These are phyloP conservation scores for Arachis hypogaea DNA, from an alignment of 306 rosid species.

Conservation along the genomic window DNA sequence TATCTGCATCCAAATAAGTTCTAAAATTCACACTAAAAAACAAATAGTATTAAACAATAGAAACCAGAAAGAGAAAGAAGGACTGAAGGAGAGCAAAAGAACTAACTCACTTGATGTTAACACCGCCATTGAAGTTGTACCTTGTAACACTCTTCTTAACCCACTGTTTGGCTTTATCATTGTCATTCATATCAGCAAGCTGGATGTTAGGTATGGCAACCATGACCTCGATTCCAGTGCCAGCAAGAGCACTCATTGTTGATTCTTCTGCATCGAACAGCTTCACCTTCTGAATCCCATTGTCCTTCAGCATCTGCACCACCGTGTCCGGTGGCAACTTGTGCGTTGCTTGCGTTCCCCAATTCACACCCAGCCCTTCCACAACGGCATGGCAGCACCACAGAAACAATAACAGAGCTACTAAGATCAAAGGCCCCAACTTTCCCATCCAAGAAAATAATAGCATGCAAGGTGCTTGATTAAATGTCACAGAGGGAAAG, in stretches of 20 bases:
- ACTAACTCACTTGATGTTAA: conserved; percentile 73
- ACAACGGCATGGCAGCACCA: conserved; percentile 40
- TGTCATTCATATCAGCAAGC: conserved; percentile 65
- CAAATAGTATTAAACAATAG: background rate
- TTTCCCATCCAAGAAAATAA: conserved; percentile 42
- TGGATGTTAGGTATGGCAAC: conserved; percentile 94
- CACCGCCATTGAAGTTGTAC: conserved; percentile 81
- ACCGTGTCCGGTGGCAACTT: conserved; percentile 70
- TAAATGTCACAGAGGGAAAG: too few species aligned
- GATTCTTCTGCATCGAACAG: conserved; percentile 80
- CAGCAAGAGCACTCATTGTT: conserved; percentile 85
- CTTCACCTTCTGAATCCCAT: conserved; percentile 88
- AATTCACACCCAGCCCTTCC: conserved; percentile 89
- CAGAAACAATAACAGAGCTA: conserved; percentile 41
- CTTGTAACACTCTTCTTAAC: conserved; percentile 76
- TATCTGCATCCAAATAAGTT: background rate
- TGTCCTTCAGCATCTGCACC: conserved; percentile 84
- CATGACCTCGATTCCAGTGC: conserved; percentile 83
- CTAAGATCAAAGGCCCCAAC: conserved; percentile 40
- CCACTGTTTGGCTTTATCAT: conserved; percentile 73
- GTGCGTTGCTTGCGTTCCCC: conserved; percentile 94
- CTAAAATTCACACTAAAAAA: background rate
- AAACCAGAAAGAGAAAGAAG: background rate
- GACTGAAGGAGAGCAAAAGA: background rate
- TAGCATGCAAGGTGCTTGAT: too few species aligned